These are phyloP conservation scores for Mortierella sp. DNA, from an alignment of 371 early-diverging fungal genomes.

Conservation along the genomic window DNA sequence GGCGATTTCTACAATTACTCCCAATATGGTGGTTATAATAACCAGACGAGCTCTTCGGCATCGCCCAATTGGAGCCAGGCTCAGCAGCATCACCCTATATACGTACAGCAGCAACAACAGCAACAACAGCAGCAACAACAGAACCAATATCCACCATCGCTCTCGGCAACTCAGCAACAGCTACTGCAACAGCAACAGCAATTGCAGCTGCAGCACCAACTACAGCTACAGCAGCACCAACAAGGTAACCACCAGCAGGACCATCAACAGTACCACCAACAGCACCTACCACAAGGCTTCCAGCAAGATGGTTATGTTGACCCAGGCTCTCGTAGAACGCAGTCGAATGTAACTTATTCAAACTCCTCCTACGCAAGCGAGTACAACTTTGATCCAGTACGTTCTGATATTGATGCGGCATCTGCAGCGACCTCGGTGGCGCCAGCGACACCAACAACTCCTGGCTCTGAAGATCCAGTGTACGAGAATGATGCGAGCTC, in stretches of 20 bases:
- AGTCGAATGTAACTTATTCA: conserved; percentile 20
- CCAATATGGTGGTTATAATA: conserved; percentile 23
- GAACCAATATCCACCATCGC: neutral
- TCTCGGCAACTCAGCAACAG: conserved; percentile 15
- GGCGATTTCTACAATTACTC: conserved; percentile 8
- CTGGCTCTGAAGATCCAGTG: neutral
- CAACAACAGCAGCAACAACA: conserved; percentile 7
- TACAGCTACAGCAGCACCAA: conserved; percentile 32
- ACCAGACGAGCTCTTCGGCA: neutral
- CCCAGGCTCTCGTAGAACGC: conserved; percentile 15
- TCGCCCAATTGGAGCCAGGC: conserved; percentile 13
- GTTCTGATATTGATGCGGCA: neutral
- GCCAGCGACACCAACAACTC: neutral
- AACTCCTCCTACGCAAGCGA: conserved; percentile 23
- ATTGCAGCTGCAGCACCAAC: neutral
- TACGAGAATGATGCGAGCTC: conserved; percentile 27
- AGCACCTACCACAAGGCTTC: conserved; percentile 14
- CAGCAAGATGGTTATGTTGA: conserved; percentile 27
- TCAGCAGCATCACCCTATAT: conserved; percentile 17
- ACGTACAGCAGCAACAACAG: conserved; percentile 17
- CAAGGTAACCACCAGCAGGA: conserved; percentile 14
- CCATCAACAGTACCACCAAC: conserved; percentile 29
- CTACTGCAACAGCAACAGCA: conserved; percentile 23
- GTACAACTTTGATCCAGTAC: conserved; percentile 27
- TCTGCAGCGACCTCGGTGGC: neutral